Evolutionary conservation across 139 green algal genomes (phyloP).

Genomic region (Chlorella sp.): DNA sequence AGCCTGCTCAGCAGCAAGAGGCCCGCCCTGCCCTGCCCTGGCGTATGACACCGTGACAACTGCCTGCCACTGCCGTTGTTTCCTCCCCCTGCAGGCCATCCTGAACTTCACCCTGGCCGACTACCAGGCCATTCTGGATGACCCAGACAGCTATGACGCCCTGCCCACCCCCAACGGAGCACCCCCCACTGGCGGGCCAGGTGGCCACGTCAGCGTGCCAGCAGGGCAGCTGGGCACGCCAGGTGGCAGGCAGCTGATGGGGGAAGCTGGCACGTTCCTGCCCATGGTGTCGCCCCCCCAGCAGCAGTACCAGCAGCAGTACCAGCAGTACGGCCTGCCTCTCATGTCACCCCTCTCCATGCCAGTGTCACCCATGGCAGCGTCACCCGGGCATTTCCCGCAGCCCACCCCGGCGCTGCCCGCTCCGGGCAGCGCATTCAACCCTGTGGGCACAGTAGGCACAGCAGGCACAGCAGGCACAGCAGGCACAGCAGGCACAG

Average conservation of each 20-base stretch:
- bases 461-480: not conserved
- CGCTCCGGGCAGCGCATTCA: not conserved
- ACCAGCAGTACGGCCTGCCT: not conserved
- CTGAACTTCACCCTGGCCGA: conserved; percentile 71
- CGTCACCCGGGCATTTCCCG: not conserved
- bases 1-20: no score
- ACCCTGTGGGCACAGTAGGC: not conserved
- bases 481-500: not conserved
- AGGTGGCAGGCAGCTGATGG: not conserved
- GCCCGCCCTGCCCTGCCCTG: no score
- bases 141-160: conserved; percentile 37
- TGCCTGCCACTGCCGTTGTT: not conserved
- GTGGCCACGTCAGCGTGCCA: not conserved
- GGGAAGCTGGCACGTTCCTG: not conserved
- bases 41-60: no score
- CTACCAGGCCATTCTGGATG: conserved; percentile 53
- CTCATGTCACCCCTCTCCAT: not conserved
- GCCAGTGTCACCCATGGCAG: not conserved
- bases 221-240: not conserved
- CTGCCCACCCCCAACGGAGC: not conserved
- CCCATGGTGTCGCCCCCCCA: not conserved
- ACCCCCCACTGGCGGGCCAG: not conserved
- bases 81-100: conserved; percentile 47
- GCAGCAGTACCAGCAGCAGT: not conserved
- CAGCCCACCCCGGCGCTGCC: not conserved